Evolutionary conservation across 257 asterid species (phyloP), one percentile per base, ranked within the genome.

Genomic region (Forsythia viridissima): DNA sequence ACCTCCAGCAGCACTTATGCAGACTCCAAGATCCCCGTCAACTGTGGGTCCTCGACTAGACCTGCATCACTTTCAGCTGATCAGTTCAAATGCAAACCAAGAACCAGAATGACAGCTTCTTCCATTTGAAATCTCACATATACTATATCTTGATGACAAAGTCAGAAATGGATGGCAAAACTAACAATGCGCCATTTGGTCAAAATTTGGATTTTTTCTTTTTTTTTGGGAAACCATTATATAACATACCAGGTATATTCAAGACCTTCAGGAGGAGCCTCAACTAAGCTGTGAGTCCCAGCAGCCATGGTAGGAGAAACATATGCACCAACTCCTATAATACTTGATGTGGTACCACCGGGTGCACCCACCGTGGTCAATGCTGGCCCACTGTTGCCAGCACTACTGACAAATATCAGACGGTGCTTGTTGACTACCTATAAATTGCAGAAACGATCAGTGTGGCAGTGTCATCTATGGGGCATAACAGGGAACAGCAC

Each of bases 291-390:
- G 91, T 93, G 99, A 71, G 98, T 87, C 73, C 98, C 98, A 15
- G 92, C 96, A 87, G 99, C 99, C 99, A 95, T 95, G 83, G 92
- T 90, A 87, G 96, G 99, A 63, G 99, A 95, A 69, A 95, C 96
- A 86, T 95, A 95, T 68, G 99, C 99, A 70, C 99, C 99, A 82
- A 95, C 92, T 82, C 99, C 99, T 79, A 95, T 93, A 71, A 95
- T 92, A 86, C 99, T 93, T 51, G 98, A 93, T 70, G 98, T 89
- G 68, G 99, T 95, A 75, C 99, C 99, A 82, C 99, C 99, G 12
- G 99, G 99, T 75, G 99, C 94, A 82, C 99, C 98, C 70, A 95
- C 97, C 55, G 99, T 95, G 86, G 82, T 93, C 91, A 95, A 90
- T 75, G 96, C 99, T 10, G 99, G 99, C 73, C 99, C 99, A 68